Evolutionary conservation across 768 basidiomycete species (phyloP).

Genomic region (Leccinum uliginosum): DNA sequence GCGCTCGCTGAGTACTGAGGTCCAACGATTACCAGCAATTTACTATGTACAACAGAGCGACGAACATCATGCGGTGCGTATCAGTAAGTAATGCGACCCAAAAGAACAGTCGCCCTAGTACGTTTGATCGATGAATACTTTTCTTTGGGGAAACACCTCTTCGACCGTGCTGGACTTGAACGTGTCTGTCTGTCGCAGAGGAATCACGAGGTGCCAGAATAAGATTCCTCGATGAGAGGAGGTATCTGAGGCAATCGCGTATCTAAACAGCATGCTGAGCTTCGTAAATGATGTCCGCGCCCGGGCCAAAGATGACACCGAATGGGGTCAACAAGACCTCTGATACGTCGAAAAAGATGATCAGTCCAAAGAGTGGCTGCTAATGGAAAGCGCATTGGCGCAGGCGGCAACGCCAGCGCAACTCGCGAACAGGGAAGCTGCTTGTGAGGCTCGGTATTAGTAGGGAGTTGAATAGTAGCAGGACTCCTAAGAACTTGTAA

Average conservation of each 20-base stretch:
- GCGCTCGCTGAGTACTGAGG: no score
- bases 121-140: no score
- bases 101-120: no score
- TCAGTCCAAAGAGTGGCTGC: slow-evolving; percentile 38
- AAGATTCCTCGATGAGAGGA: slow-evolving; percentile 28
- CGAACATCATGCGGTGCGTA: no score
- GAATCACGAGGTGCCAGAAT: slow-evolving; percentile 80
- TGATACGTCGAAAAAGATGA: slow-evolving; percentile 23
- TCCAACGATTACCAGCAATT: no score
- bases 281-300: slow-evolving; percentile 56
- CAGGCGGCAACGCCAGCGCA: slow-evolving; percentile 63
- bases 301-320: slow-evolving; percentile 47
- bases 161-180: slow-evolving; percentile 59
- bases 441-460: slow-evolving; percentile 23
- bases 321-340: slow-evolving; percentile 34
- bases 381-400: slow-evolving; percentile 31
- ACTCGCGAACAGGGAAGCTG: slow-evolving; percentile 57
- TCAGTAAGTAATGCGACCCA: no score
- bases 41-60: no score
- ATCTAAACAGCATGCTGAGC: slow-evolving; percentile 45
- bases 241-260: slow-evolving; percentile 34
- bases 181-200: slow-evolving; percentile 61
- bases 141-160: slow-evolving; percentile 41
- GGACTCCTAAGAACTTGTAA: neutral
- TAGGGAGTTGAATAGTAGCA: neutral